Conservation (phyloP, 192 early-diverging fungal genomes). For the Coemansia sp. region DNA sequence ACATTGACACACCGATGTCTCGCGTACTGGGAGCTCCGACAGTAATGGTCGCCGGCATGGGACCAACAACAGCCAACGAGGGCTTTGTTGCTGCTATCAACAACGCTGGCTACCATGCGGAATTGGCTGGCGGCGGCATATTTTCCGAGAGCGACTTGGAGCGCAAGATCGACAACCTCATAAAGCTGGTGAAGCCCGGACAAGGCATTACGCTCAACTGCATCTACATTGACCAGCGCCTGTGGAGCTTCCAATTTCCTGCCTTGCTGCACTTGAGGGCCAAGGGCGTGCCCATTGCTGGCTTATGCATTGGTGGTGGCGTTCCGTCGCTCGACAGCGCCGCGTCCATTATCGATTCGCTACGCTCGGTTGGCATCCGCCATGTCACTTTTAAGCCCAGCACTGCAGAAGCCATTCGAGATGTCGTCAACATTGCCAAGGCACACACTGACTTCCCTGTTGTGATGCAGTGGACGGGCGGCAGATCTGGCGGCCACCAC, state of each 20-base stretch:
- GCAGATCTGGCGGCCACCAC: conserved; percentile 95
- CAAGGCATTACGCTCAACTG: conserved; percentile 91
- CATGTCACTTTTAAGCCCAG: conserved; percentile 91
- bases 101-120: conserved; percentile 91
- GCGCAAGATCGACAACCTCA: conserved; percentile 72
- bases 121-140: conserved; percentile 90
- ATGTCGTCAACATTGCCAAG: conserved; percentile 83
- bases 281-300: conserved; percentile 87
- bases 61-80: conserved; percentile 78
- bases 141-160: conserved; percentile 73
- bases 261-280: conserved; percentile 73
- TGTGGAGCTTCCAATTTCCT: conserved; percentile 86
- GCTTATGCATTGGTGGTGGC: conserved; percentile 89
- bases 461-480: conserved; percentile 96
- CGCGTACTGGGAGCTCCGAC: conserved; percentile 83
- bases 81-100: conserved; percentile 80
- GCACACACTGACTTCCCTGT: conserved; percentile 83
- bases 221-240: conserved; percentile 84
- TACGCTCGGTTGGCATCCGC: conserved; percentile 75
- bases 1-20: conserved; percentile 86
- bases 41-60: conserved; percentile 95
- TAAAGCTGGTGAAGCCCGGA: conserved; percentile 70
- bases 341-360: conserved; percentile 71
- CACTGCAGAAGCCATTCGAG: conserved; percentile 71
- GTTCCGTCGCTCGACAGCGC: conserved; percentile 88